phyloP scores from a whole-genome alignment of 176 grass and related monocot genomes.

The Otatea glauca region DNA sequence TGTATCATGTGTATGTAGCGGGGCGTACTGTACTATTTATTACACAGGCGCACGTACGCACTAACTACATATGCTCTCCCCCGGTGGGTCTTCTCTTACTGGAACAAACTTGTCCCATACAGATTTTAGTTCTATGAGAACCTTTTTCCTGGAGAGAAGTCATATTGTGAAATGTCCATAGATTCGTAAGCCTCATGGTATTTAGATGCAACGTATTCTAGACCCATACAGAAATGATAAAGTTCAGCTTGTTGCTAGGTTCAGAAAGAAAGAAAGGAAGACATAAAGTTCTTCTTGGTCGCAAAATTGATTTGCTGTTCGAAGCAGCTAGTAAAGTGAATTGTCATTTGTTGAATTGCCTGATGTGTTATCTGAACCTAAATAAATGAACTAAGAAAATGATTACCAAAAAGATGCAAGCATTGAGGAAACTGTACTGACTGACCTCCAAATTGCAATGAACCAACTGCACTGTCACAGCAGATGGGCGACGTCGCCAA shows the following conservation, averaged over 20 bases:
- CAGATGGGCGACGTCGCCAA: slow-evolving; percentile 88
- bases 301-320: not conserved
- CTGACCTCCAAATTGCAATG: not conserved
- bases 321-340: not conserved
- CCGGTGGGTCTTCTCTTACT: too few species aligned
- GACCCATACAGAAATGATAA: not conserved
- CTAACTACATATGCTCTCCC: not conserved
- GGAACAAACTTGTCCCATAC: not conserved
- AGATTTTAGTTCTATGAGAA: not conserved
- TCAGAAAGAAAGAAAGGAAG: too few species aligned
- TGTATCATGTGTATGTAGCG: too few species aligned
- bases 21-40: too few species aligned
- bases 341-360: not conserved
- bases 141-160: not conserved
- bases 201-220: not conserved
- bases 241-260: not conserved
- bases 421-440: not conserved
- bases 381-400: not conserved
- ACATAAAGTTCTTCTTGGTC: not conserved
- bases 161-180: not conserved
- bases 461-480: not conserved
- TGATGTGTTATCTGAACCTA: slow-evolving; percentile 7
- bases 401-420: not conserved
- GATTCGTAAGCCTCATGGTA: not conserved
- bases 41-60: too few species aligned